Percentiles rank a stretch among this genome's conserved stretches.
phyloP scores from a whole-genome alignment of 1,284 basidiomycete genomes.

The Marasmius oreades region DNA sequence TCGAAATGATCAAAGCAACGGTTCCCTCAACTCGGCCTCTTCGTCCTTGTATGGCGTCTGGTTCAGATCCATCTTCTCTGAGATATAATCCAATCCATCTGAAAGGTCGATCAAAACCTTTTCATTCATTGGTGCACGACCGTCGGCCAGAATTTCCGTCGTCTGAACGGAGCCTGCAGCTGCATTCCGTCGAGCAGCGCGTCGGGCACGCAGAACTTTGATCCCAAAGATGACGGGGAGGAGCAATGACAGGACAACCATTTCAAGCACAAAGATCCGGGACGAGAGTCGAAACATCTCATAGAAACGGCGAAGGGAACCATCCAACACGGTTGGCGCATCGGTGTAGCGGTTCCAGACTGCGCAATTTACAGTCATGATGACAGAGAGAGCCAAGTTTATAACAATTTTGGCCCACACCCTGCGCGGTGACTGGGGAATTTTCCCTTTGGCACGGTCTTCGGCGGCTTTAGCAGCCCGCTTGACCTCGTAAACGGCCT shows the following conservation, averaged over 20 bases:
- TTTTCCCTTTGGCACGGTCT: slow-evolving; percentile 1
- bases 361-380: slow-evolving; percentile 2
- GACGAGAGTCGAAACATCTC: not conserved
- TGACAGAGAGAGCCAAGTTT: not conserved
- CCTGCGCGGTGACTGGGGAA: not conserved
- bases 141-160: not conserved
- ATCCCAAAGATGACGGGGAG: not conserved
- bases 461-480: not conserved
- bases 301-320: not conserved
- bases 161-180: not conserved
- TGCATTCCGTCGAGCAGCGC: not conserved
- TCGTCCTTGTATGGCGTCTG: not conserved
- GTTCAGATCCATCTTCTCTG: slow-evolving; percentile 2
- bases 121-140: not conserved
- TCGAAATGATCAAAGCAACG: not conserved
- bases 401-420: not conserved
- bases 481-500: not conserved
- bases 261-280: not conserved
- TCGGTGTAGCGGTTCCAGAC: not conserved
- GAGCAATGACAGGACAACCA: not conserved
- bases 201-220: not conserved
- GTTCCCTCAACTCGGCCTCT: not conserved
- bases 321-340: not conserved
- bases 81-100: not conserved
- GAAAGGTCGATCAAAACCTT: slow-evolving; percentile 2